Percentiles rank a stretch among this genome's conserved stretches.
Evolutionary conservation across 495 filamentous ascomycete genomes (phyloP).

Genomic region (Evansstolkia leycettana): DNA sequence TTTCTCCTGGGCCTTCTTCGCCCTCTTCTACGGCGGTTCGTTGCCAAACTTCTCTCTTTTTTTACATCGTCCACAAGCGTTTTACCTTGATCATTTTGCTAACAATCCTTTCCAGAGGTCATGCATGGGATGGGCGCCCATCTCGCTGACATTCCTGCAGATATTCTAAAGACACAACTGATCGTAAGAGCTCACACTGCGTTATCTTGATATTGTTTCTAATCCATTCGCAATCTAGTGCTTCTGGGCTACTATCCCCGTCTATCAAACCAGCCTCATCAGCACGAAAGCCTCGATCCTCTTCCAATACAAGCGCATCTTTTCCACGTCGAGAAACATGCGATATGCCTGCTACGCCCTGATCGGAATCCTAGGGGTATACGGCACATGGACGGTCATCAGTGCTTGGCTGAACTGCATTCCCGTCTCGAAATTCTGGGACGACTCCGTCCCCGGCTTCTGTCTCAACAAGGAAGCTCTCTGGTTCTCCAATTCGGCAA

Average conservation of each 20-base stretch:
- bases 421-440: slow-evolving; percentile 33
- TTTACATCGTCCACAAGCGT: too few relatives aligned
- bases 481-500: slow-evolving; percentile 38
- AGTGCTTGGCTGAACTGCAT: slow-evolving; percentile 34
- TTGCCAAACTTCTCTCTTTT: slow-evolving; percentile 1
- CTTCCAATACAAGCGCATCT: slow-evolving; percentile 36
- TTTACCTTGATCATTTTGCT: too few relatives aligned
- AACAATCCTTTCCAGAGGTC: slow-evolving; percentile 14
- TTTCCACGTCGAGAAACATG: slow-evolving; percentile 24
- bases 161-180: slow-evolving; percentile 22
- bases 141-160: slow-evolving; percentile 18
- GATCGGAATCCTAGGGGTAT: slow-evolving; percentile 26
- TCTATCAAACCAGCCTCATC: slow-evolving; percentile 34
- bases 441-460: slow-evolving; percentile 15
- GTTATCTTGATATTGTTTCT: slow-evolving; percentile 1
- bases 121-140: slow-evolving; percentile 32
- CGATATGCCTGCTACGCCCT: slow-evolving; percentile 29
- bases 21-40: slow-evolving; percentile 22
- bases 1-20: slow-evolving; percentile 30
- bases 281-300: slow-evolving; percentile 40
- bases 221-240: slow-evolving; percentile 1
- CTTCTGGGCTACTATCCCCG: slow-evolving; percentile 33
- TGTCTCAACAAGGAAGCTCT: slow-evolving; percentile 31
- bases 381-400: slow-evolving; percentile 30
- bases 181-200: slow-evolving; percentile 13